These are phyloP conservation scores for Nannizzia gypsea DNA, from an alignment of 2,329 filamentous ascomycete species.

Conservation along the genomic window DNA sequence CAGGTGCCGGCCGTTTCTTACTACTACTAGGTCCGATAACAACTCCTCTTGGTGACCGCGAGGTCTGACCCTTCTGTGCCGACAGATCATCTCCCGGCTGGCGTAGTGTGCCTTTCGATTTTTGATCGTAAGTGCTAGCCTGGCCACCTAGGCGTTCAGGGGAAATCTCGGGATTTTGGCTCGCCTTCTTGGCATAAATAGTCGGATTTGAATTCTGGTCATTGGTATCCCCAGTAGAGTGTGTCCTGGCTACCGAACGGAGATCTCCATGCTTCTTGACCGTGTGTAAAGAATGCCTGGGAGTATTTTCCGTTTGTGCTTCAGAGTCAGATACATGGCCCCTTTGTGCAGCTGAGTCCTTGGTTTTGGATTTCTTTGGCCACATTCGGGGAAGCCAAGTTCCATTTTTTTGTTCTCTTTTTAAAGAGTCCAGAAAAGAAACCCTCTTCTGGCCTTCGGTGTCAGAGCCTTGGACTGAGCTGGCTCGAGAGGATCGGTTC, in stretches of 20 bases:
- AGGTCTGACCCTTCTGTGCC: not conserved
- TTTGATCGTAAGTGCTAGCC: not conserved
- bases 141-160: not conserved
- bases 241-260: constrained; percentile 10
- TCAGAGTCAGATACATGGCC: not conserved
- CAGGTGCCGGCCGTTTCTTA: not conserved
- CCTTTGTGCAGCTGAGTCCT: not conserved
- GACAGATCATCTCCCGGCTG: not conserved
- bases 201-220: too few relatives aligned
- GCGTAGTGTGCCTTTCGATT: not conserved
- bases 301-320: not conserved
- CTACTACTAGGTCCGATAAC: not conserved
- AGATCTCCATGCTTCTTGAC: constrained; percentile 13
- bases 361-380: constrained; percentile 7
- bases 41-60: not conserved
- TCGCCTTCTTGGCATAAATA: not conserved
- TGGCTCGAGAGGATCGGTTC: constrained; percentile 11
- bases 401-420: not conserved
- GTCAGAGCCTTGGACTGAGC: constrained; percentile 10
- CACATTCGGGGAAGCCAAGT: constrained; percentile 5
- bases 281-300: constrained; percentile 12
- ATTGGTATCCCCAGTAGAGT: not conserved
- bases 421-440: constrained; percentile 8
- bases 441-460: constrained; percentile 7
- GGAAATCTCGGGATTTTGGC: not conserved